Base-by-base conservation (phyloP, 2,329 filamentous ascomycete species). In the Orbilia javanica region DNA sequence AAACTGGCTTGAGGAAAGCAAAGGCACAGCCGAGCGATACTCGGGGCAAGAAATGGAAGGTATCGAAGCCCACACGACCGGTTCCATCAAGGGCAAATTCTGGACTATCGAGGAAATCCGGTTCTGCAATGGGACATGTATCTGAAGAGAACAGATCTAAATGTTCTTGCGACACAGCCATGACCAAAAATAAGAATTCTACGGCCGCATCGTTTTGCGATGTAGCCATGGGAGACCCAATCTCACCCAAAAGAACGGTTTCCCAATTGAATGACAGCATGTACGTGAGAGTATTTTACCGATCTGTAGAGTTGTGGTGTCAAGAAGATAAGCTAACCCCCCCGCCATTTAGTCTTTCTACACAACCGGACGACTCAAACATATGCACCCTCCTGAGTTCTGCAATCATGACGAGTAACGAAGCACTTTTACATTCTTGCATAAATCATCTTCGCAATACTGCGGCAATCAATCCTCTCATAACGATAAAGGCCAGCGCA, bases 61-160 rank as follows among this genome's bases (percentile, higher is more conserved):
- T 78, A 1, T 78, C 74, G 22, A 78, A 78, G 22, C 67, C 74
- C 6, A 48, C 74, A 42, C 65, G 74, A 63, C 74, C 74, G 11
- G 74, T 78, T 8, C 74, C 74, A 0, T 78, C 74, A 18, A 67
- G 67, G n/a, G 71, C 74, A 29, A 78, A 78, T n/a, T 78, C 74
- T 8, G 74, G 74, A 8, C 52, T 78, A 5, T 78, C 74, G 4
- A 72, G 52, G 27, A 67, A 72, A 44, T 78, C 74, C 15, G 62
- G 62, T 15, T 78, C 74, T n/a, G 67, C 66, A 20, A 46, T 65
- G 18, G 73, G 60, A 7, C 74, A 78, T 55, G 67, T 42, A 15
- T 78, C 74, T 7, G 74, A 78, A 13, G 74, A 72, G 27, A 64
- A 36, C 18, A 66, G 22, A 39, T 78, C 74, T 25, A 67, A 52